A percentile compares a stretch with the other conserved stretches of the same genome.
Evolutionary conservation across 2,329 filamentous ascomycete genomes (phyloP).

Genomic region (Colletotrichum limetticola): DNA sequence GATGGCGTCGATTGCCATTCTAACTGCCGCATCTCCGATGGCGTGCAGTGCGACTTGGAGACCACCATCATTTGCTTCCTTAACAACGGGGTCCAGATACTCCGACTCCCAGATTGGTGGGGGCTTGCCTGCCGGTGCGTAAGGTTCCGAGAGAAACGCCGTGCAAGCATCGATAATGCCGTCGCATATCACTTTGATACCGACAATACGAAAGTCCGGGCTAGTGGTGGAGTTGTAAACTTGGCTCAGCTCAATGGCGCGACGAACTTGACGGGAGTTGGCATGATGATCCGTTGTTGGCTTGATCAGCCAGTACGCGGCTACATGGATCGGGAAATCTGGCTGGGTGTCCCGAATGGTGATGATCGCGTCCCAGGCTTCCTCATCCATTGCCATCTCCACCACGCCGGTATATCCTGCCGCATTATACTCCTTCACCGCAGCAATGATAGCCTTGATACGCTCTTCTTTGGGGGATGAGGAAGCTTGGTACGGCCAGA

Average conservation of each 20-base stretch:
- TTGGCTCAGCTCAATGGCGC: conserved; percentile 48
- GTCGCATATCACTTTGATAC: conserved; percentile 74
- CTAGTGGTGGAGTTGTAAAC: conserved; percentile 47
- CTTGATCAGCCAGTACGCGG: conserved; percentile 57
- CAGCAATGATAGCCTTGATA: conserved; percentile 47
- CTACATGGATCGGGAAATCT: conserved; percentile 48
- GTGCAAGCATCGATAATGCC: conserved; percentile 75
- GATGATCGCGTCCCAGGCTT: conserved; percentile 52
- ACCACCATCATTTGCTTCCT: conserved; percentile 61
- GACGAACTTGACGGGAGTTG: conserved; percentile 49
- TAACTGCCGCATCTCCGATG: conserved; percentile 70
- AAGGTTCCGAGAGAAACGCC: conserved; percentile 68
- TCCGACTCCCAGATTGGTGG: conserved; percentile 65
- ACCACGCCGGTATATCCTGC: conserved; percentile 56
- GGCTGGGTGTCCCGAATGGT: conserved; percentile 15
- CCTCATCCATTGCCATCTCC: conserved; percentile 61
- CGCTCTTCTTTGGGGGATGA: conserved; percentile 50
- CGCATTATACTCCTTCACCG: conserved; percentile 50
- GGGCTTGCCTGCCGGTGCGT: conserved; percentile 58
- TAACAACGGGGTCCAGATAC: conserved; percentile 64
- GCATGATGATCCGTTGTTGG: conserved; percentile 46
- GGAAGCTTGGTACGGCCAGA: conserved; percentile 54
- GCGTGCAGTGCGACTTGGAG: conserved; percentile 73
- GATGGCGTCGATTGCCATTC: conserved; percentile 67
- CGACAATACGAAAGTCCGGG: conserved; percentile 62